Evolutionary conservation across 345 rosid genomes (phyloP), one percentile per base, ranked within the genome.

Genomic region (Aethionema arabicum): DNA sequence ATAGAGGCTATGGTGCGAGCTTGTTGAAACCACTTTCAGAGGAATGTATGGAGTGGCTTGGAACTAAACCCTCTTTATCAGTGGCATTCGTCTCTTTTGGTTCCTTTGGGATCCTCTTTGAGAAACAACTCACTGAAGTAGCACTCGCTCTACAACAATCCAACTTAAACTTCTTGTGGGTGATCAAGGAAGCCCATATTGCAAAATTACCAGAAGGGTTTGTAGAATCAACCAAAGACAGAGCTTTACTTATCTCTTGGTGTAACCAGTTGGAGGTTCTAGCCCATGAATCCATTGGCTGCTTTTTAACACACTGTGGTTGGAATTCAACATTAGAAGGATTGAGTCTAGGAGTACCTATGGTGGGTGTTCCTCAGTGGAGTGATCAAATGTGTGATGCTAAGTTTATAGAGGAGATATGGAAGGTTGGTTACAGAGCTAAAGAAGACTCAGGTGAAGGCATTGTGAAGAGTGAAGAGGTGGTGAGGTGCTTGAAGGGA

Each of bases 281-380:
- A 4, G 78, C 76, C 11, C 85, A 83, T 58, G 43, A 21, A 39
- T 79, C 86, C 0, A 39, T 72, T 0, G 84, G 95, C 11, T 80
- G 95, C 54, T 86, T 86, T 31, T 73, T 86, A 73, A 77, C 95
- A 5, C 95, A 86, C 9, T 80, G 87, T 10, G 90, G 95, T 31
- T 86, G 95, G 90, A 84, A 86, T 73, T 86, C 95, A 3, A 83
- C 85, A 0, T 64, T 85, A 1, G 95, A 87, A 78, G 95, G 83
- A 36, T 69, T 87, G 12, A 78, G 89, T 76, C 70, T 81, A 0
- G 95, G 91, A 0, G 80, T 85, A 3, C 91, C 91, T 0, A 87
- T 85, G 91, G 76, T 83, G 0, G 84, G 82, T 8, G 54, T 87
- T 65, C 92, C 92, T 0, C 78, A 79, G 27, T 83, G 90, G 86